phyloP scores from a whole-genome alignment of 805 yeast genomes.

The Candida verbasci region DNA sequence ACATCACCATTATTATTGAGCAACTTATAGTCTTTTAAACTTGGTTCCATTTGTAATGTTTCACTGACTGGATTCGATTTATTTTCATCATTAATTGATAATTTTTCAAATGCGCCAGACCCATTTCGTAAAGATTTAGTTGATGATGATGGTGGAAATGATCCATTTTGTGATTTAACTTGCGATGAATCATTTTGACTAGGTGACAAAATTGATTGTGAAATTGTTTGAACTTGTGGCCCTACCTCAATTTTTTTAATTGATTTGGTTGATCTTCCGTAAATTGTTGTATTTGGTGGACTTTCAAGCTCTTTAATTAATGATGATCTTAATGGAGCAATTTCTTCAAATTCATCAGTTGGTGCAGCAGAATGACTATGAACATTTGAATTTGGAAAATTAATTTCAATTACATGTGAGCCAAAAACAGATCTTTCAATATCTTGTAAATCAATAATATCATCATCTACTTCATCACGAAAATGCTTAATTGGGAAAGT shows the following conservation, averaged over 20 bases:
- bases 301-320: neutral
- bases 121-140: too few relatives aligned
- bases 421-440: constrained; percentile 8
- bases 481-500: neutral
- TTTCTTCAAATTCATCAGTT: constrained; percentile 1
- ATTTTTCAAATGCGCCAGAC: constrained; percentile 1
- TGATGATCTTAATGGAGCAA: neutral
- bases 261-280: neutral
- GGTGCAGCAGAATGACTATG: constrained; percentile 5
- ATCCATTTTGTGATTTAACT: too few relatives aligned
- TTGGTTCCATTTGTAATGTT: constrained; percentile 1
- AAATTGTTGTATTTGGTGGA: neutral
- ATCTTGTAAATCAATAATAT: neutral
- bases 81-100: constrained; percentile 1
- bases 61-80: constrained; percentile 3
- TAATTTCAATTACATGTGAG: constrained; percentile 4
- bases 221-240: neutral
- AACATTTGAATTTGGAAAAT: constrained; percentile 5
- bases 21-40: constrained; percentile 1
- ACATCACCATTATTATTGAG: neutral
- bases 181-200: neutral
- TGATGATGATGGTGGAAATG: too few relatives aligned
- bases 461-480: neutral
- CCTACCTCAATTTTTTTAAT: neutral
- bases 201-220: neutral